phyloP scores from a whole-genome alignment of 2,329 filamentous ascomycete genomes.

The Phialophora macrospora region DNA sequence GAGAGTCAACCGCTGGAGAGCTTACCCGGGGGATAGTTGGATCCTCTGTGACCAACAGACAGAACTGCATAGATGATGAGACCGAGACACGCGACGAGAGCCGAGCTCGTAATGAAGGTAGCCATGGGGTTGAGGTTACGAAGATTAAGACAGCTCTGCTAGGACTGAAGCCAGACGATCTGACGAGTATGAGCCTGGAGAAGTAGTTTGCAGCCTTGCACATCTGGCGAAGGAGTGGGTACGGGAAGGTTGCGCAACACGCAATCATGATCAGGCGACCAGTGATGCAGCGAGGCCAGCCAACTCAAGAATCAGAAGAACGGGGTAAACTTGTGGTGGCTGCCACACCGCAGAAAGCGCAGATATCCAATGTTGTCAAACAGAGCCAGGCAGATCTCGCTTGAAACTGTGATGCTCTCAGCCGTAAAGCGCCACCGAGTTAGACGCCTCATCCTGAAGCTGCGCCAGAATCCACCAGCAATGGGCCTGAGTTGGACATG shows the following conservation, averaged over 20 bases:
- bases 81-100: constrained; percentile 41
- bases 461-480: too few species aligned
- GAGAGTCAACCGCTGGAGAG: too few species aligned
- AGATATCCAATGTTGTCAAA: too few species aligned
- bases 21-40: constrained; percentile 8
- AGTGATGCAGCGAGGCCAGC: neutral
- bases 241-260: neutral
- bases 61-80: constrained; percentile 1
- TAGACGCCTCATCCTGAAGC: too few species aligned
- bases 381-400: too few species aligned
- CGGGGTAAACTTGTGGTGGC: neutral
- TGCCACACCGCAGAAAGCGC: too few species aligned
- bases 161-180: too few species aligned
- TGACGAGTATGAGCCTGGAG: neutral
- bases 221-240: neutral
- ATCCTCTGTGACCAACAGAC: neutral
- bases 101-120: neutral
- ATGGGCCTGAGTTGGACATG: too few species aligned
- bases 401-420: too few species aligned
- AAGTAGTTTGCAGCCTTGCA: constrained; percentile 4
- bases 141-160: neutral
- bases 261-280: neutral
- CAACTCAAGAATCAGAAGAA: neutral
- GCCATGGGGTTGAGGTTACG: neutral
- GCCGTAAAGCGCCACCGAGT: too few species aligned